A percentile compares a stretch with the other conserved stretches of the same genome.
Conservation (phyloP, 2,329 filamentous ascomycete genomes). For the Piedraia hortae region DNA sequence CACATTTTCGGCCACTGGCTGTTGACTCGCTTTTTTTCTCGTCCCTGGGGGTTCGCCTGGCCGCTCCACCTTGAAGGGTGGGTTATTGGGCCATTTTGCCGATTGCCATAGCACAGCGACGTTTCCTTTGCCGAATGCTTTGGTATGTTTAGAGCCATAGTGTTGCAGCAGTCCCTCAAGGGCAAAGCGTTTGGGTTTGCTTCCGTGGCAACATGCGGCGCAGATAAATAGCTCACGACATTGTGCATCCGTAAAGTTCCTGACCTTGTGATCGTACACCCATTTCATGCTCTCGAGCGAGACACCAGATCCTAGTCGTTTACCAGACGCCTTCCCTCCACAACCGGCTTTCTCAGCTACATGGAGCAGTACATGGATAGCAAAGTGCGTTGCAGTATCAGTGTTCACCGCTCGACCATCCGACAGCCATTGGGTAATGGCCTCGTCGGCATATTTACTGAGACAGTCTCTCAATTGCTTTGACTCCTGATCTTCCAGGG, state of each 20-base stretch:
- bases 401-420: conserved; percentile 34
- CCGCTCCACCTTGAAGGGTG: conserved; percentile 40
- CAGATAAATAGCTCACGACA: conserved; percentile 53
- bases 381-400: conserved; percentile 39
- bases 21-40: conserved; percentile 2
- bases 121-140: conserved; percentile 37
- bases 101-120: conserved; percentile 49
- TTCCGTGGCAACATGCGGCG: conserved; percentile 30
- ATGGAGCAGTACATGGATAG: conserved; percentile 37
- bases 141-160: conserved; percentile 59
- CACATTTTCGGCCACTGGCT: conserved; percentile 1
- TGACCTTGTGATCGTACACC: conserved; percentile 54
- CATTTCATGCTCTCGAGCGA: conserved; percentile 70
- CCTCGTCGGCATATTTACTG: conserved; percentile 38
- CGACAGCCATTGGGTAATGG: conserved; percentile 37
- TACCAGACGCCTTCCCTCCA: too few species aligned
- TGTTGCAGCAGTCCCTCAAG: conserved; percentile 63
- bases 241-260: conserved; percentile 34
- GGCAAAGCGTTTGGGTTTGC: conserved; percentile 37
- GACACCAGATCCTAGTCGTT: conserved; percentile 21
- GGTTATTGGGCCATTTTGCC: conserved; percentile 48
- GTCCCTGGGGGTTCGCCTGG: conserved; percentile 5
- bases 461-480: conserved; percentile 41
- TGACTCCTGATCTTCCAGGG: conserved; percentile 39
- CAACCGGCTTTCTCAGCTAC: too few species aligned